phyloP scores from a whole-genome alignment of 148 eudicot genomes.

The Fagopyrum esculentum region DNA sequence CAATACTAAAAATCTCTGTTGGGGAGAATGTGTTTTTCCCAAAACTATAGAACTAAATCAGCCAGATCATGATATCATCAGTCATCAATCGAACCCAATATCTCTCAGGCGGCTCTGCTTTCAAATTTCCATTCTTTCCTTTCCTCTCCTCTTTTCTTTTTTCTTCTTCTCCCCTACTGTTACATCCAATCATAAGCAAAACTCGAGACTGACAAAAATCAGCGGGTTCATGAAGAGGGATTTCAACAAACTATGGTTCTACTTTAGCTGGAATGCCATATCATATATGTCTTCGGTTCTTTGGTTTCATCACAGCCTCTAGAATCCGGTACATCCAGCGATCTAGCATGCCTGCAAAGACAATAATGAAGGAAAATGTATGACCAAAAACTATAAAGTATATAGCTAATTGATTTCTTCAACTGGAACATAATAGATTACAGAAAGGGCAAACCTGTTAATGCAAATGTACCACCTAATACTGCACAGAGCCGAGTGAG shows the following conservation, averaged over 20 bases:
- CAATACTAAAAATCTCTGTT: background rate
- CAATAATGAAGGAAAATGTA: background rate
- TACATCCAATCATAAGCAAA: conserved; percentile 7
- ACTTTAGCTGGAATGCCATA: conserved; percentile 8
- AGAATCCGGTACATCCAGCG: conserved; percentile 85
- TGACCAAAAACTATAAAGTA: background rate
- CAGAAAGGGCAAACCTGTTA: conserved; percentile 59
- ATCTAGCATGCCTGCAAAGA: conserved; percentile 73
- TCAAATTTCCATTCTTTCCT: background rate
- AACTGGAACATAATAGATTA: background rate
- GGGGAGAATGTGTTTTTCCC: conserved; percentile 2
- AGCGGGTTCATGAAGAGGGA: conserved; percentile 1
- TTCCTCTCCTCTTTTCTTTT: background rate
- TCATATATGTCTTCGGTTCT: conserved; percentile 28
- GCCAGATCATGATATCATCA: conserved; percentile 2
- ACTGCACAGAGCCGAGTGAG: conserved; percentile 97
- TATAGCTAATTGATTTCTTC: background rate
- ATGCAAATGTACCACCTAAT: conserved; percentile 95
- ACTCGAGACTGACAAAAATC: conserved; percentile 9
- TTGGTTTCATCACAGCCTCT: conserved; percentile 62
- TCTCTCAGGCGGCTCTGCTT: conserved; percentile 4
- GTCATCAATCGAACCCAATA: background rate
- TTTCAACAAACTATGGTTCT: conserved; percentile 2
- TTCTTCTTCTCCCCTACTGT: conserved; percentile 3
- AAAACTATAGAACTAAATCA: conserved; percentile 6